A percentile compares a stretch with the other conserved stretches of the same genome.
These are phyloP conservation scores for Silene latifolia DNA, from an alignment of 148 eudicot genomes.

Conservation along the genomic window DNA sequence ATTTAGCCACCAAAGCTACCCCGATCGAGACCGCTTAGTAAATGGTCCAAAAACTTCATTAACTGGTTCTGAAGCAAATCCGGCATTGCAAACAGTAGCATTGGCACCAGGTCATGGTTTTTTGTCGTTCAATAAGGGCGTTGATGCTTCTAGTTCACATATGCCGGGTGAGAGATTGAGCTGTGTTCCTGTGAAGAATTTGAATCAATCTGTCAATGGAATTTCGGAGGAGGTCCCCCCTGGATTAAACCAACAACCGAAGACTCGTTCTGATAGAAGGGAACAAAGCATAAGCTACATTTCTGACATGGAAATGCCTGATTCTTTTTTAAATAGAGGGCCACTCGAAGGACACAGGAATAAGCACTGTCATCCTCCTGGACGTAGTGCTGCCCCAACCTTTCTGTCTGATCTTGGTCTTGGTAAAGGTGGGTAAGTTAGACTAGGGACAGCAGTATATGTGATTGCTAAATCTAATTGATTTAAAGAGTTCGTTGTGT, in stretches of 20 bases:
- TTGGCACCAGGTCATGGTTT: slow-evolving; percentile 21
- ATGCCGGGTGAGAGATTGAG: slow-evolving; percentile 33
- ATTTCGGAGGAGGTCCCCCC: slow-evolving; percentile 23
- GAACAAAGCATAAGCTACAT: slow-evolving; percentile 21
- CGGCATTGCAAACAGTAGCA: slow-evolving; percentile 19
- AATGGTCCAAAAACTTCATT: slow-evolving; percentile 17
- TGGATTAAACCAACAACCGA: slow-evolving; percentile 25
- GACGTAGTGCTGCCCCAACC: slow-evolving; percentile 19
- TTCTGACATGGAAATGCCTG: slow-evolving; percentile 12
- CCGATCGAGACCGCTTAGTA: slow-evolving; percentile 16
- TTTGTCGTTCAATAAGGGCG: slow-evolving; percentile 27
- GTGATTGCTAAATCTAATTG: slow-evolving; percentile 20
- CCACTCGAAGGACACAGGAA: slow-evolving; percentile 26
- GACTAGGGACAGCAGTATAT: slow-evolving; percentile 18
- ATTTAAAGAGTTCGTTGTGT: neutral
- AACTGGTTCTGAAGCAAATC: slow-evolving; percentile 18
- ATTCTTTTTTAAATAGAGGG: slow-evolving; percentile 25
- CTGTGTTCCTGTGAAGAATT: slow-evolving; percentile 24
- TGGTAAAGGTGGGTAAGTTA: slow-evolving; percentile 26
- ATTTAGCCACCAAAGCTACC: slow-evolving; percentile 17
- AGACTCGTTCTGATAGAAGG: slow-evolving; percentile 6
- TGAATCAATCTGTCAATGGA: slow-evolving; percentile 20
- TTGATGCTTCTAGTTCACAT: slow-evolving; percentile 24
- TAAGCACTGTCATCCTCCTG: slow-evolving; percentile 13
- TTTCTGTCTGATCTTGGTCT: slow-evolving; percentile 23